phyloP scores from a whole-genome alignment of 257 asterid species.

The Marsdenia floribunda region DNA sequence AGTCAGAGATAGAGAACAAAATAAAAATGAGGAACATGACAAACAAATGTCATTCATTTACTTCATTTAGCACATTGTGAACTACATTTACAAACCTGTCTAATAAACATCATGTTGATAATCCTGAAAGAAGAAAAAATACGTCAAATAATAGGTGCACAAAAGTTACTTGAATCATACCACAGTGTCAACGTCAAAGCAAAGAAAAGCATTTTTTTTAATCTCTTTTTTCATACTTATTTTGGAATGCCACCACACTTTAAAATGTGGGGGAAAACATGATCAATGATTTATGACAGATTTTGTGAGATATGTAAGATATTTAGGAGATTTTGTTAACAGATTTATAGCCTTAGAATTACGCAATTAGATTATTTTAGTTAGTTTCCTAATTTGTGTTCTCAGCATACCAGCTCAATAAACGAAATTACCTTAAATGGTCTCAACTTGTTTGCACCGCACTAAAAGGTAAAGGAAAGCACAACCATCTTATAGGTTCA shows the following conservation, averaged over 20 bases:
- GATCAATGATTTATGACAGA: no score
- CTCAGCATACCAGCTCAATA: neutral
- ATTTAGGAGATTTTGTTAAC: no score
- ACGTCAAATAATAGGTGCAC: neutral
- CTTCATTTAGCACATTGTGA: neutral
- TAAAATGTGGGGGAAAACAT: no score
- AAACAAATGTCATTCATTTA: neutral
- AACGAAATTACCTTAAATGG: neutral
- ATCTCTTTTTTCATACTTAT: neutral
- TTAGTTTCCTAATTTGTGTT: no score
- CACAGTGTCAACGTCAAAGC: neutral
- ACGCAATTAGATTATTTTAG: no score
- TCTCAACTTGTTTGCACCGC: neutral
- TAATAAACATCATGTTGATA: no score
- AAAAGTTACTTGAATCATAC: neutral
- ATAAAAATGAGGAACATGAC: neutral
- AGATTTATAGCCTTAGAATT: no score
- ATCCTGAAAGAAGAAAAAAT: neutral
- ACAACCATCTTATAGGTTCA: neutral
- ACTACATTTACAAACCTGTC: neutral
- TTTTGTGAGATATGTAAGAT: no score
- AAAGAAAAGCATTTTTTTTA: neutral
- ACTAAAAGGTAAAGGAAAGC: neutral
- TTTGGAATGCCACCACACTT: neutral
- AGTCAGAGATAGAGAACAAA: neutral